Conservation (phyloP, 176 grass and related monocot species). For the bread wheat (Triticum aestivum) region IWGSC_CS_RefSeq_v2.1 NC_057812.1:82367454-82367953, state of each 20-base stretch:
- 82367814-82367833: neutral
- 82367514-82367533: no score
- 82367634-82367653: neutral
- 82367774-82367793: neutral
- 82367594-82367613: neutral
- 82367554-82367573: no score
- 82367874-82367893: neutral
- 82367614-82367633: neutral
- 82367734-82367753: slow-evolving; percentile 21
- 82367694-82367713: slow-evolving; percentile 33
- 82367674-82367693: slow-evolving; percentile 17
- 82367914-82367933: neutral
- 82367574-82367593: no score
- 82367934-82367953: neutral
- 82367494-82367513: no score
- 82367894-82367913: neutral
- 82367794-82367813: slow-evolving; percentile 26
- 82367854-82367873: neutral
- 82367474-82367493: no score
- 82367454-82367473: no score
- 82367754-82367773: slow-evolving; percentile 23
- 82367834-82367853: neutral
- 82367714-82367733: slow-evolving; percentile 35
- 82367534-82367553: no score
- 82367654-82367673: neutral